Conservation (phyloP, 225 moss, liverwort and hornwort species). For the Ulota crispa region DNA sequence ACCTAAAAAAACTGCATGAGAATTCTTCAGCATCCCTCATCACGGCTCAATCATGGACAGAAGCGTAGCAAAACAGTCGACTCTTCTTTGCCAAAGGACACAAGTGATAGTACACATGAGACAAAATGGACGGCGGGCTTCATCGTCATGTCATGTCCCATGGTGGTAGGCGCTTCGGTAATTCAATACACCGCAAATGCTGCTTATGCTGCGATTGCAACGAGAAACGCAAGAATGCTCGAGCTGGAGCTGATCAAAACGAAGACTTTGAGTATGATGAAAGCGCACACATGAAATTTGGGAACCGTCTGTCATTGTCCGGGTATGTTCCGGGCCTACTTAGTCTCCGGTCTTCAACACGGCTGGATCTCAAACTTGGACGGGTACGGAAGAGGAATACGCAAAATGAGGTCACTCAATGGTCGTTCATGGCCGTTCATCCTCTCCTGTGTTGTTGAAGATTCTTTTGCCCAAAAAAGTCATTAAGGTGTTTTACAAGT, state of each 20-base stretch:
- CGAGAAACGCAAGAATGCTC: background rate
- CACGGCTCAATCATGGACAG: background rate
- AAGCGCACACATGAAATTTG: background rate
- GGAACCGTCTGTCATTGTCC: background rate
- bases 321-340: background rate
- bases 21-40: background rate
- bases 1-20: background rate
- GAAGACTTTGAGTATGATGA: background rate
- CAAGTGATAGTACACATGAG: slow-evolving; percentile 12
- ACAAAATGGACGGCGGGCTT: slow-evolving; percentile 39
- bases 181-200: background rate
- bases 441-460: no score
- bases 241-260: background rate
- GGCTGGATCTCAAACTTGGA: no score
- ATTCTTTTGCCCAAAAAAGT: no score
- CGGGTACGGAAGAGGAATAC: no score
- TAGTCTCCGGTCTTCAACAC: no score
- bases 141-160: slow-evolving; percentile 67
- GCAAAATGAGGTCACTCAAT: no score
- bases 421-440: no score
- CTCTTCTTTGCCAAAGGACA: background rate
- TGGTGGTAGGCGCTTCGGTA: slow-evolving; percentile 1
- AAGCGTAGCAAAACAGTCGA: slow-evolving; percentile 2
- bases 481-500: no score
- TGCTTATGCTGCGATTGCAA: background rate